Evolutionary conservation across 2,329 filamentous ascomycete species (phyloP).

Genomic region (Nemania bipapillata): DNA sequence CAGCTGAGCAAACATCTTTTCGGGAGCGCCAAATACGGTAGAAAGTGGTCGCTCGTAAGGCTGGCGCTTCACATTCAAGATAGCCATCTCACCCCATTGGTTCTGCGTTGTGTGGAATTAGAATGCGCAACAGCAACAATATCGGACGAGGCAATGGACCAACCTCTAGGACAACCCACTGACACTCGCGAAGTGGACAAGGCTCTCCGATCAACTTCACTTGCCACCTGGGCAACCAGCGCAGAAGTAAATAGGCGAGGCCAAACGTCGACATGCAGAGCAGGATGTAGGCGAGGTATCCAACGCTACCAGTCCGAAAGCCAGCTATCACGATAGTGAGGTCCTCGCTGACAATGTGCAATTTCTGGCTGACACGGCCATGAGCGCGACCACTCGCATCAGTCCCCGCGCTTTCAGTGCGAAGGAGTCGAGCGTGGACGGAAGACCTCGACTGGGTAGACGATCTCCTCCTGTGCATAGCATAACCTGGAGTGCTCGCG

Average conservation of each 20-base stretch:
- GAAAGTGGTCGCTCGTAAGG: slow-evolving; percentile 66
- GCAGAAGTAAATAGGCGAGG: slow-evolving; percentile 82
- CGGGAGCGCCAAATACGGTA: slow-evolving; percentile 73
- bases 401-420: slow-evolving; percentile 76
- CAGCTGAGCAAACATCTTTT: slow-evolving; percentile 66
- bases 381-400: slow-evolving; percentile 71
- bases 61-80: slow-evolving; percentile 72
- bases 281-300: slow-evolving; percentile 74
- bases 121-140: neutral
- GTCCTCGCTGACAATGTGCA: slow-evolving; percentile 93
- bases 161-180: slow-evolving; percentile 92
- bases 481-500: slow-evolving; percentile 57
- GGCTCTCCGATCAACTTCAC: slow-evolving; percentile 77
- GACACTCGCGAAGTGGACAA: slow-evolving; percentile 75
- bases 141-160: slow-evolving; percentile 44
- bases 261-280: slow-evolving; percentile 80
- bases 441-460: slow-evolving; percentile 69
- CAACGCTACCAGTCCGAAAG: slow-evolving; percentile 79
- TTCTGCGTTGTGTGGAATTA: slow-evolving; percentile 64
- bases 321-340: slow-evolving; percentile 93
- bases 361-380: slow-evolving; percentile 82
- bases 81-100: slow-evolving; percentile 91
- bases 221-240: slow-evolving; percentile 91
- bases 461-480: slow-evolving; percentile 69
- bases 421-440: slow-evolving; percentile 72